Conservation (phyloP, 2,329 filamentous ascomycete species). For the Chalara sp. region DNA sequence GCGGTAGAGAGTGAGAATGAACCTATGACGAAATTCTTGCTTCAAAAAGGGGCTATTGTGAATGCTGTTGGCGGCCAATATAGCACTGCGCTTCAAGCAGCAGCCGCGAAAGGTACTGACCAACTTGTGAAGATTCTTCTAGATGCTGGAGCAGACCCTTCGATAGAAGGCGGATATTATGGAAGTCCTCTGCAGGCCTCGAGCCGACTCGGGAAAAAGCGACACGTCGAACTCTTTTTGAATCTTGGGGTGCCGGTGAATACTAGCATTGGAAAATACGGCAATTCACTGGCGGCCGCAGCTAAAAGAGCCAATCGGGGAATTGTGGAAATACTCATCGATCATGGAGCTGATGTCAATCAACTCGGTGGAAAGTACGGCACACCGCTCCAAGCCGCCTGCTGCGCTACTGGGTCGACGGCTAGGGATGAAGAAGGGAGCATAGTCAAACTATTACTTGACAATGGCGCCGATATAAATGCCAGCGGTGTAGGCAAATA, state of each 20-base stretch:
- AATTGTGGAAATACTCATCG: neutral
- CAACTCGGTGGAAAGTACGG: too few relatives aligned
- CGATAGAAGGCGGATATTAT: neutral
- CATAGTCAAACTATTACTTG: neutral
- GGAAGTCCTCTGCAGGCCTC: slow-evolving; percentile 3
- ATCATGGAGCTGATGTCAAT: neutral
- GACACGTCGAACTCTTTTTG: neutral
- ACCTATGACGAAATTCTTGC: too few relatives aligned
- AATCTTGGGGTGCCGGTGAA: neutral
- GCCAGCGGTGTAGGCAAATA: neutral
- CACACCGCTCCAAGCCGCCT: neutral
- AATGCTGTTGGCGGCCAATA: neutral
- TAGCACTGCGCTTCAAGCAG: neutral
- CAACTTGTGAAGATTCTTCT: neutral
- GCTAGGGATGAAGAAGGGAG: neutral
- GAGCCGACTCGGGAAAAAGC: neutral
- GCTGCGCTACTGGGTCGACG: neutral
- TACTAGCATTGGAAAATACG: neutral
- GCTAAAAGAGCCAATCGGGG: neutral
- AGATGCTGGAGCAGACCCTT: neutral
- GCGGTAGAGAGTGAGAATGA: too few relatives aligned
- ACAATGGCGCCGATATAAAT: neutral
- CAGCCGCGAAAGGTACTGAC: neutral
- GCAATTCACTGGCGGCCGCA: neutral
- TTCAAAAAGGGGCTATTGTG: neutral